These are phyloP conservation scores for Irpex sp. DNA, from an alignment of 1,284 basidiomycete species.

Conservation along the genomic window DNA sequence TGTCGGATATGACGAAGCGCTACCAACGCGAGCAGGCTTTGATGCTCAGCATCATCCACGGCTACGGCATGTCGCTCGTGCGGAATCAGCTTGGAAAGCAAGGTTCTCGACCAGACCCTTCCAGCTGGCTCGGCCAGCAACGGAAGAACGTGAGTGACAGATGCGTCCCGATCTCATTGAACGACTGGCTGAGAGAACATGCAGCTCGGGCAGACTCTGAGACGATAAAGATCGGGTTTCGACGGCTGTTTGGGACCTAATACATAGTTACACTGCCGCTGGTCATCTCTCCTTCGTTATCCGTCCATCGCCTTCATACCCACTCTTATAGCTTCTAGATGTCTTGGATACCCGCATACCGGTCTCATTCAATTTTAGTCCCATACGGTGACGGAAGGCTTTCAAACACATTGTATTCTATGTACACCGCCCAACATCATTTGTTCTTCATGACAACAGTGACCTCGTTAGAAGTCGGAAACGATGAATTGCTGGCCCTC, in stretches of 20 bases:
- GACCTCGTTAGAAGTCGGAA: not conserved
- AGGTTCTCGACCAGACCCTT: conserved; percentile 34
- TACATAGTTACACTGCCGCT: not conserved
- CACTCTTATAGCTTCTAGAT: not conserved
- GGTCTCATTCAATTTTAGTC: not conserved
- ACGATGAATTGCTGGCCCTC: conserved; percentile 14
- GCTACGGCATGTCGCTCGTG: conserved; percentile 57
- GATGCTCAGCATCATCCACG: conserved; percentile 73
- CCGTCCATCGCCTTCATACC: not conserved
- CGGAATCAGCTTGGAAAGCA: conserved; percentile 41
- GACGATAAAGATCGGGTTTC: conserved; percentile 19
- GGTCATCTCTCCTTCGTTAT: not conserved
- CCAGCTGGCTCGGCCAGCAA: conserved; percentile 59
- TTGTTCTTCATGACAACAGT: not conserved
- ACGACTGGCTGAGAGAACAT: conserved; percentile 21
- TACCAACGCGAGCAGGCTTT: conserved; percentile 76
- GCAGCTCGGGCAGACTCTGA: conserved; percentile 32
- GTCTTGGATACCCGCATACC: conserved; percentile 1
- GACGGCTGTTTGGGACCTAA: not conserved
- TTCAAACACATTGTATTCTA: not conserved
- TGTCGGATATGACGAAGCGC: conserved; percentile 50
- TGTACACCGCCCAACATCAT: not conserved
- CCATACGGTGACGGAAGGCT: not conserved
- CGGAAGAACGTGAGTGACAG: conserved; percentile 40
- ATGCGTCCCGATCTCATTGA: not conserved